Percentiles rank a stretch among this genome's conserved stretches.
phyloP scores from a whole-genome alignment of 2,329 filamentous ascomycete genomes.

The Paraconiothyrium brasiliense region DNA sequence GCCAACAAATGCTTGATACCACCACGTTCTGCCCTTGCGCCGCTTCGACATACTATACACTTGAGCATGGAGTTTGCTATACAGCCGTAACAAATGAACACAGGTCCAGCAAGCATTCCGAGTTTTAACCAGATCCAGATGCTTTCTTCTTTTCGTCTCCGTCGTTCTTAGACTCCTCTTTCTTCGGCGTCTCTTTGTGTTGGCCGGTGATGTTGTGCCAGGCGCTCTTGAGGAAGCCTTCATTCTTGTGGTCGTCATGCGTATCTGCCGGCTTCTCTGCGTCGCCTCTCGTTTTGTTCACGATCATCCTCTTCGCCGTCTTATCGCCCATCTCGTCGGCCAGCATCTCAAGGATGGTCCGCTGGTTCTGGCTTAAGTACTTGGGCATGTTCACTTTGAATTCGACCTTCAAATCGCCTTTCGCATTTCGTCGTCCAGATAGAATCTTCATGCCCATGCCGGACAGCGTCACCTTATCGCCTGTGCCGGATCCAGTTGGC shows the following conservation, averaged over 20 bases:
- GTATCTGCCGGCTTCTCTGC: slow-evolving; percentile 29
- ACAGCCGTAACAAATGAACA: slow-evolving; percentile 18
- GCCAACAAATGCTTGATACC: slow-evolving; percentile 42
- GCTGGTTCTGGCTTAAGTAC: slow-evolving; percentile 88
- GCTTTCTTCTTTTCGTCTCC: slow-evolving; percentile 43
- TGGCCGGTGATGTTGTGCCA: slow-evolving; percentile 94
- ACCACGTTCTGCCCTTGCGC: slow-evolving; percentile 28
- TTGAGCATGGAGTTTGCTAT: slow-evolving; percentile 24
- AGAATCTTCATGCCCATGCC: slow-evolving; percentile 96
- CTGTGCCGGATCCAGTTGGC: slow-evolving; percentile 88
- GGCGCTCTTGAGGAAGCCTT: slow-evolving; percentile 90
- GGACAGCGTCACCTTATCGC: slow-evolving; percentile 86
- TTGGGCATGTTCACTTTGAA: slow-evolving; percentile 97
- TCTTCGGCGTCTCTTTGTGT: slow-evolving; percentile 49
- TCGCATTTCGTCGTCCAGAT: slow-evolving; percentile 67
- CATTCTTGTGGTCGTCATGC: slow-evolving; percentile 69
- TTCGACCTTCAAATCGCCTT: slow-evolving; percentile 89
- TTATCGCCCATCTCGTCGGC: slow-evolving; percentile 96
- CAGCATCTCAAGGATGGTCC: slow-evolving; percentile 92
- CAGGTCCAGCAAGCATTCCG: background rate
- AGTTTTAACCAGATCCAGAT: slow-evolving; percentile 41
- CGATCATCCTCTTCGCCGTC: slow-evolving; percentile 92
- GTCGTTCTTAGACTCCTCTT: slow-evolving; percentile 30
- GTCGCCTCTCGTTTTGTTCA: slow-evolving; percentile 65
- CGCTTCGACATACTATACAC: slow-evolving; percentile 20